Evolutionary conservation across 2,329 filamentous ascomycete species (phyloP), one percentile per base, ranked within the genome.

Genomic region (Leptographium wingfieldii): DNA sequence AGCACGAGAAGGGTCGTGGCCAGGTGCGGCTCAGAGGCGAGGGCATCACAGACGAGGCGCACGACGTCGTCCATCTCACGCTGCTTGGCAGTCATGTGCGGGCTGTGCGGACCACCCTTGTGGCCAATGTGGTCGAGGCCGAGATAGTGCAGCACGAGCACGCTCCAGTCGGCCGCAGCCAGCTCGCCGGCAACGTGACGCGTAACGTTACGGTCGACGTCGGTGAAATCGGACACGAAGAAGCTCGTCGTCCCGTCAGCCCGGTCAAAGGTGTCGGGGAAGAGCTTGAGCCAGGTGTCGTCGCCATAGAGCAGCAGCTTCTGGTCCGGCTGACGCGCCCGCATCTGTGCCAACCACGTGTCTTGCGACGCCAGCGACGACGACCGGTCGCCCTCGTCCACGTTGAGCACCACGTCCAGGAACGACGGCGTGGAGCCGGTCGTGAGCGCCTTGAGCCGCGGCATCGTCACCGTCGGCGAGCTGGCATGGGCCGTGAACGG

Each of bases 391-490:
- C 86, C 91, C 73, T 99, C 94, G 65, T 95, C 90, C 70, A 99
- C 90, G 69, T 97, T 99, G 61, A 99, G 80, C 63, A 99, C 95
- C 19, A 96, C 87, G 71, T 99, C 94, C 62, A 97, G 83, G 72
- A 99, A 99, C 2, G 92, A 97, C 3, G 94, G 94, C n/a, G 96
- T 94, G 1, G 92, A 96, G 63, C 94, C 94, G 1, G 94, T 97
- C 0, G 94, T 99, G 64, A 99, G 91, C 56, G 94, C 91, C 75
- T 99, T 99, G 68, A 99, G 85, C 63, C 92, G 86, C 51, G 94
- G 94, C 94, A 99, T 97, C 22, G 94, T 99, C 63, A 99, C 92
- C 9, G 94, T 99, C 2, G 94, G 94, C 57, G 95, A 91, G n/a
- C 90, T 88, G 22, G 94, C 94, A 79, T 96, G 88, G 40, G 92